Conservation (phyloP, 768 basidiomycete genomes). For the Glaciozyma martinii region DNA sequence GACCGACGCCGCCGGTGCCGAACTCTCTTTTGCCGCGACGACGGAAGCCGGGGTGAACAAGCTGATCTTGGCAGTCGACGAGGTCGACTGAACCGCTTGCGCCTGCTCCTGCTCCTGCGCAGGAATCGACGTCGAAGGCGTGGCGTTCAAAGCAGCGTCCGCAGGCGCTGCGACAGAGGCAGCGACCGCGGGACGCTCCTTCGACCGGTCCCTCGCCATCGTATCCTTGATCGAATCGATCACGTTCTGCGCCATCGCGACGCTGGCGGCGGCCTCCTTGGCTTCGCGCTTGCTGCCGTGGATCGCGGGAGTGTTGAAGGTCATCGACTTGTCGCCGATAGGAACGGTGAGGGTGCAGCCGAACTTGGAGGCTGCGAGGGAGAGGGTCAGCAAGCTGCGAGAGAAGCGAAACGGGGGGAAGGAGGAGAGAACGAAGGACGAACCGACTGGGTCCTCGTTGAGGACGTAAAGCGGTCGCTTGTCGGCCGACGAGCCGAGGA, state of each 20-base stretch:
- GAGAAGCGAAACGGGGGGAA: neutral
- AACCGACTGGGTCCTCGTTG: neutral
- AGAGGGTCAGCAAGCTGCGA: neutral
- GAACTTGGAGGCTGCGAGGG: neutral
- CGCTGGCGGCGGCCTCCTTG: neutral
- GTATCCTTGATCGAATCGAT: neutral
- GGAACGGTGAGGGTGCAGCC: neutral
- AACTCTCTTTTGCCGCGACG: neutral
- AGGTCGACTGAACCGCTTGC: too few species aligned
- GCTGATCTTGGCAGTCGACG: neutral
- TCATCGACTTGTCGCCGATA: neutral
- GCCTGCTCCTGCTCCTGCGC: too few species aligned
- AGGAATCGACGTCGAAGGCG: too few species aligned
- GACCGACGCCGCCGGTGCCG: neutral
- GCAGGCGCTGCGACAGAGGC: neutral
- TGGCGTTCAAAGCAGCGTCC: too few species aligned
- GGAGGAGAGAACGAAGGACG: neutral
- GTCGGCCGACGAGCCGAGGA: neutral
- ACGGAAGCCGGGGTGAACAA: neutral
- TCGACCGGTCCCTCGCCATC: neutral
- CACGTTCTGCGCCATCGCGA: neutral
- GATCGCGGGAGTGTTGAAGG: neutral
- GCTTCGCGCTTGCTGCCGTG: constrained; percentile 2
- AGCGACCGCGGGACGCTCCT: neutral
- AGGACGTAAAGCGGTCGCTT: neutral